Conservation (phyloP, 139 green algal species). For the Chlamydomonas eustigma region DNA sequence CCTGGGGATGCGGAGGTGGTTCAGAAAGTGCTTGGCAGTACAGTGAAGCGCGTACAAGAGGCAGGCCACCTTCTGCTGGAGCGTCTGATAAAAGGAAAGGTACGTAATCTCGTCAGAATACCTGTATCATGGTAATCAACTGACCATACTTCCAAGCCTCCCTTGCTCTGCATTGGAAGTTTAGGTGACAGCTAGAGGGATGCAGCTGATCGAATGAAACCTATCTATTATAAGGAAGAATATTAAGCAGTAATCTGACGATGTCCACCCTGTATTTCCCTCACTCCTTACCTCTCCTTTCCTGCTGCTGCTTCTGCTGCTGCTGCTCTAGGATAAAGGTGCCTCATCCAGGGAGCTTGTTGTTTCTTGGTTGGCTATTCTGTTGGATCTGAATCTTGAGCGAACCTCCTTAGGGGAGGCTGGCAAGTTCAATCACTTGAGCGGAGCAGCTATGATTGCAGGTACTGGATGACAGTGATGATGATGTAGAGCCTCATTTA, state of each 20-base stretch:
- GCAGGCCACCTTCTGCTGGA: slow-evolving; percentile 12
- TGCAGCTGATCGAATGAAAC: too few species aligned
- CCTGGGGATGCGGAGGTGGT: slow-evolving; percentile 5
- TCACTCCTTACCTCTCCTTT: too few species aligned
- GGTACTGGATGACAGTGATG: too few species aligned
- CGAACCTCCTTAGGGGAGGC: slow-evolving; percentile 3
- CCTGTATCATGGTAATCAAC: neutral
- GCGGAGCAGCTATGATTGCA: neutral
- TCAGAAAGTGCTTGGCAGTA: neutral
- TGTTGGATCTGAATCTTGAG: neutral
- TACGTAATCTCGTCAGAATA: neutral
- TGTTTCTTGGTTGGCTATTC: neutral
- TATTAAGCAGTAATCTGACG: too few species aligned
- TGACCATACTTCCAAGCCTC: too few species aligned
- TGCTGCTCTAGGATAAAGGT: neutral
- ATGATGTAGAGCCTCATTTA: too few species aligned
- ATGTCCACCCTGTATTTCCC: too few species aligned
- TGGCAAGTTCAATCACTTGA: neutral
- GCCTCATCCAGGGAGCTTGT: neutral
- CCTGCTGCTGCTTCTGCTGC: too few species aligned
- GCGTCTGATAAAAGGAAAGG: neutral
- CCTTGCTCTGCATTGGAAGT: too few species aligned
- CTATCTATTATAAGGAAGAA: too few species aligned
- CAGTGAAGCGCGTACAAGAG: neutral
- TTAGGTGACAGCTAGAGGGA: too few species aligned